Conservation (phyloP, 345 rosid species). For the Mallotus nudiflorus region DNA sequence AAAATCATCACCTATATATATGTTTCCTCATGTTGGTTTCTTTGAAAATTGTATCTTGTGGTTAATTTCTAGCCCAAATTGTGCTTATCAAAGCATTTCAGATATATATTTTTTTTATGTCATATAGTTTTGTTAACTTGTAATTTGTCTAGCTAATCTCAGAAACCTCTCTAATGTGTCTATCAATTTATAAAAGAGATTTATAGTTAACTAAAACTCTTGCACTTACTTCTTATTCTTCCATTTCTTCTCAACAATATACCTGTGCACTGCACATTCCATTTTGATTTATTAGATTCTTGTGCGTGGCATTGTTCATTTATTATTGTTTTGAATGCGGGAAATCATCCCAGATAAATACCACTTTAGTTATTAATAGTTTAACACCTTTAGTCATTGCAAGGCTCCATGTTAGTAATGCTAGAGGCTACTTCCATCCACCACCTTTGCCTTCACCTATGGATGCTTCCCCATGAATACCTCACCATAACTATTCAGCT, state of each 20-base stretch:
- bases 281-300: background rate
- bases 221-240: background rate
- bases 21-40: background rate
- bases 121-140: background rate
- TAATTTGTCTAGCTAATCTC: too few species aligned
- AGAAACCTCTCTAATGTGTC: too few species aligned
- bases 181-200: background rate
- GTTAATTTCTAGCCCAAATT: background rate
- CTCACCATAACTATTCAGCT: too few species aligned
- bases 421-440: too few species aligned
- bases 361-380: conserved; percentile 91
- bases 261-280: background rate
- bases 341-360: conserved; percentile 91
- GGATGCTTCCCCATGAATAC: too few species aligned
- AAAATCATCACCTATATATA: conserved; percentile 84
- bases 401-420: too few species aligned
- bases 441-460: too few species aligned
- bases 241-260: background rate
- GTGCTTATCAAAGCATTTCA: background rate
- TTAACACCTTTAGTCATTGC: conserved; percentile 84
- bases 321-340: conserved; percentile 36
- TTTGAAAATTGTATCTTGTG: background rate
- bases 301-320: background rate
- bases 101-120: background rate
- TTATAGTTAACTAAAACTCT: background rate